Evolutionary conservation across 768 basidiomycete species (phyloP), one percentile per base, ranked within the genome.

Genomic region (Hericium erinaceus): DNA sequence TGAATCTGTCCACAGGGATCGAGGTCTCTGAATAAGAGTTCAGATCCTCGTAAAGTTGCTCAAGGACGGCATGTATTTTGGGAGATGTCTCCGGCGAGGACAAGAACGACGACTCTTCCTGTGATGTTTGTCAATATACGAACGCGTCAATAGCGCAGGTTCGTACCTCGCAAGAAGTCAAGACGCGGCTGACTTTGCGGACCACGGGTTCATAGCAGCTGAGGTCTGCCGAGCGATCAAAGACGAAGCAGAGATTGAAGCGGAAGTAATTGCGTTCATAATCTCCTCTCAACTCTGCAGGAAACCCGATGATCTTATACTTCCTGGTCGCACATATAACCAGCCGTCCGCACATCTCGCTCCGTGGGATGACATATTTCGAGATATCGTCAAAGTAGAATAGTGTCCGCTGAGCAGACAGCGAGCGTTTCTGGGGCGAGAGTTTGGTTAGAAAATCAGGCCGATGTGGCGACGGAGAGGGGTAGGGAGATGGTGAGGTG

Each of bases 21-120:
- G 90, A 92, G 1, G 95, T 94, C 73, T 98, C 95, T 0, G 92
- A 93, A 72, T 95, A 98, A 8, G 93, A 95, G 70, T 98, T 98
- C 64, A 99, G 73, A 64, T 99, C 97, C 66, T 98, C 95, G 64
- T 94, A 98, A 1, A 99, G 77, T 66, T 98, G 95, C 71, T 99
- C 95, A 20, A 98, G 81, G 54, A 98, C 91, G 15, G 87, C 81
- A 66, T 87, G 81, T 37, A 93, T 80, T 3, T 83, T 79, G 39
- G 80, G 74, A 1, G 85, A 84, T 3, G 83, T 85, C 48, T 78
- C 70, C 0, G 85, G 75, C 9, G 82, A 83, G 0, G 95, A 95
- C 38, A 99, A 76, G 67, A 95, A 97, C 15, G 76, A 77, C 0
- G 92, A 92, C 71, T 98, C 95, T 77, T 93, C 83, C 91, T 93